Evolutionary conservation across 495 filamentous ascomycete species (phyloP).

Genomic region (Penicillium coffeae): DNA sequence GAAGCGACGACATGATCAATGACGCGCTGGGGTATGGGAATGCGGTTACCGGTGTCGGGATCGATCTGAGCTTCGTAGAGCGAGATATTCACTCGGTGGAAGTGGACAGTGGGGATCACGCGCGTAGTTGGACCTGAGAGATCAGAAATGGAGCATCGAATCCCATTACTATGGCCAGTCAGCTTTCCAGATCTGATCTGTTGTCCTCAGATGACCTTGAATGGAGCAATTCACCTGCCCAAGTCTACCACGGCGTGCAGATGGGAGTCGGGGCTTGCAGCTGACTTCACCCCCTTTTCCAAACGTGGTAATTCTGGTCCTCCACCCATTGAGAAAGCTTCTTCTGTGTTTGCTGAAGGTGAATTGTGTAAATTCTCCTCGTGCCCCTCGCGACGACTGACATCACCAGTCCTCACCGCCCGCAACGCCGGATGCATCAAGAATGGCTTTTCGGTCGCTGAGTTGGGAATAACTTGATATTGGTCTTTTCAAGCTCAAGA

Average conservation of each 20-base stretch:
- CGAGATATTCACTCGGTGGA: constrained; percentile 74
- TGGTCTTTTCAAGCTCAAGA: no score
- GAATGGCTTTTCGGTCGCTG: no score
- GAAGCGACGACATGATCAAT: constrained; percentile 61
- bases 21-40: constrained; percentile 58
- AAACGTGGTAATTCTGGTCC: not conserved
- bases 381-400: not conserved
- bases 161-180: constrained; percentile 71
- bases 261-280: constrained; percentile 6
- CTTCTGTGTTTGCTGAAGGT: not conserved
- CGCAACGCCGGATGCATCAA: not conserved
- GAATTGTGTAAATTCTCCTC: not conserved
- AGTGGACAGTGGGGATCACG: constrained; percentile 71
- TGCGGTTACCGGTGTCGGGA: constrained; percentile 32
- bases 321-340: not conserved
- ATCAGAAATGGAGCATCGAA: constrained; percentile 87
- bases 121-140: constrained; percentile 66
- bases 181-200: not conserved
- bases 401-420: not conserved
- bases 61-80: constrained; percentile 80
- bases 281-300: not conserved
- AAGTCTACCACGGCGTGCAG: constrained; percentile 28
- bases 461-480: no score
- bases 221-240: constrained; percentile 23
- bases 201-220: not conserved